Base-by-base conservation (phyloP, 495 filamentous ascomycete genomes). In the Penicillium parvum region DNA sequence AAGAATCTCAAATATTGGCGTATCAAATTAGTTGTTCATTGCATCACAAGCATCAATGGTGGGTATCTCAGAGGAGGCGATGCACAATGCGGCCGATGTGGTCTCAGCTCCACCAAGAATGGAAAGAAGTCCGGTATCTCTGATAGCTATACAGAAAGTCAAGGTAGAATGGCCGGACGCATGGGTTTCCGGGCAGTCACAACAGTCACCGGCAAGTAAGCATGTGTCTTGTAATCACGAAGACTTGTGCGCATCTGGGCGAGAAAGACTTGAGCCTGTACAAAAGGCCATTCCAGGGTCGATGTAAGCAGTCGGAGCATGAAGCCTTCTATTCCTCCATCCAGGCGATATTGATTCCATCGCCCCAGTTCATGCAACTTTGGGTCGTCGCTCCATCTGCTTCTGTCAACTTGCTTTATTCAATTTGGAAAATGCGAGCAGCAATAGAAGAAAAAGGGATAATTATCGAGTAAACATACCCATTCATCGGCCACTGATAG, bases 361-460 rank as follows among this genome's bases (percentile, higher is more conserved):
- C 73, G 69, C 53, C 84, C 84, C 23, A 86, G 78, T 49, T 76
- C 74, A 56, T 84, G 84, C 49, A 85, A 51, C 18, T 72, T 71
- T 17, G 71, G 75, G 46, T 85, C 81, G 50, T 71, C 74, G n/a
- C 81, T 71, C 83, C 83, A 88, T 2, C 72, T 70, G 2, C 77
- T 78, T 16, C 15, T 19, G 15, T 32, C 6, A 26, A 21, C 6
- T 3, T 27, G 12, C 28, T 30, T 12, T 22, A 5, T 15, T n/a
- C n/a, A n/a, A n/a, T n/a, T n/a, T n/a, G n/a, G n/a, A n/a, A n/a
- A n/a, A n/a, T n/a, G n/a, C n/a, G n/a, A n/a, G n/a, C n/a, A n/a
- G n/a, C n/a, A n/a, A n/a, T n/a, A n/a, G n/a, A n/a, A n/a, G n/a
- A n/a, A n/a, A n/a, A n/a, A n/a, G n/a, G n/a, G n/a, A n/a, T n/a